A percentile compares a stretch with the other conserved stretches of the same genome.
Evolutionary conservation across 148 eudicot genomes (phyloP).

Genomic region (Arctostaphylos glauca): DNA sequence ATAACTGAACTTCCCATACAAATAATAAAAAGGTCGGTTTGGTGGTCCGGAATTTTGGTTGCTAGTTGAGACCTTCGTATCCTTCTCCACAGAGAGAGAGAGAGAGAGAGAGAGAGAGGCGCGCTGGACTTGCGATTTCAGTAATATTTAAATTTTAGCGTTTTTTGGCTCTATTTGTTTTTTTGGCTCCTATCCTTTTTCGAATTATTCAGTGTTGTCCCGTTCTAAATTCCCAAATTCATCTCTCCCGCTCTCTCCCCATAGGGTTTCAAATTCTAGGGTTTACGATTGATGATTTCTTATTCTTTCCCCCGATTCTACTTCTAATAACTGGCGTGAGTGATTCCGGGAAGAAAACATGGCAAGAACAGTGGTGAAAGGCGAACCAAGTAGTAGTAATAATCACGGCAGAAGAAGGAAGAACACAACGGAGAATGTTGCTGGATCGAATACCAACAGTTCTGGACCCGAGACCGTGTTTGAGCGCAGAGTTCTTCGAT

Average conservation of each 20-base stretch:
- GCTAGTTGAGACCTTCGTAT: too few species aligned
- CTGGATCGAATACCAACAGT: conserved; percentile 9
- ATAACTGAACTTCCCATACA: too few species aligned
- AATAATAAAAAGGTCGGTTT: too few species aligned
- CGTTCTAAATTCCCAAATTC: background rate
- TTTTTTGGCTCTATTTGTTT: conserved; percentile 13
- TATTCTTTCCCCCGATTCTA: background rate
- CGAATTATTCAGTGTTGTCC: background rate
- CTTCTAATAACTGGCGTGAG: background rate
- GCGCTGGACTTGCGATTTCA: background rate
- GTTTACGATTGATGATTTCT: conserved; percentile 1
- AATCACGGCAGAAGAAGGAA: conserved; percentile 7
- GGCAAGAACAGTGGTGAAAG: conserved; percentile 24
- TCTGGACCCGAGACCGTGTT: conserved; percentile 27
- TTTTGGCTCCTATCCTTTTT: background rate
- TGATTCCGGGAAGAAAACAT: conserved; percentile 8
- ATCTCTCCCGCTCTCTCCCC: background rate
- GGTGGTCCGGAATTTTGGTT: too few species aligned
- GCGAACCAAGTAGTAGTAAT: conserved; percentile 14
- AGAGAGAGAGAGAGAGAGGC: background rate
- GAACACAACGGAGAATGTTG: conserved; percentile 8
- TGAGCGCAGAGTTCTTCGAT: conserved; percentile 62
- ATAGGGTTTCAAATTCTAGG: background rate
- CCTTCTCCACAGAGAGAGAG: background rate
- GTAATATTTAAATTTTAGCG: background rate